Evolutionary conservation across 2,329 filamentous ascomycete species (phyloP).

Genomic region (Volutella citrinella): DNA sequence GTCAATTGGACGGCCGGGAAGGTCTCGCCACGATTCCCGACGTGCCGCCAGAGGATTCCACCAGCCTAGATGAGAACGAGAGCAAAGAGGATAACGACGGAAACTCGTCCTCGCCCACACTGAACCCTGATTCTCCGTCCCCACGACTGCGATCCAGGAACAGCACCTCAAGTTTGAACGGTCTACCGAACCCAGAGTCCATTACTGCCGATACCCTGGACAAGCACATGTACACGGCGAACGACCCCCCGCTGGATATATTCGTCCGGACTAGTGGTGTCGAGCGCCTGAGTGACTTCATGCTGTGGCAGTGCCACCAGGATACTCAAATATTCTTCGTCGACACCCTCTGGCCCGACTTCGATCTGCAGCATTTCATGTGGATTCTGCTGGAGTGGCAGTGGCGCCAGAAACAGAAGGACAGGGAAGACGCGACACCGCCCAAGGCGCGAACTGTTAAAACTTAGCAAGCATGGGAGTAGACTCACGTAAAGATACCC

Average conservation of each 20-base stretch:
- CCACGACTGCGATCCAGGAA: conserved; percentile 32
- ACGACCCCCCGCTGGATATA: conserved; percentile 83
- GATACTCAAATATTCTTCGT: conserved; percentile 91
- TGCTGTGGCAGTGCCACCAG: conserved; percentile 98
- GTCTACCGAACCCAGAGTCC: conserved; percentile 71
- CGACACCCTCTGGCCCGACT: conserved; percentile 91
- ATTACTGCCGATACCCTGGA: conserved; percentile 82
- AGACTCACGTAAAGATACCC: conserved; percentile 20
- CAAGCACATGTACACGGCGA: conserved; percentile 83
- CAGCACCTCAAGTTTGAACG: conserved; percentile 33
- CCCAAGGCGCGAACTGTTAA: conserved; percentile 28
- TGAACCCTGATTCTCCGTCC: conserved; percentile 53
- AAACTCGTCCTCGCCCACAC: conserved; percentile 59
- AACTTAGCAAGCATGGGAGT: too few species aligned
- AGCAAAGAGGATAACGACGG: conserved; percentile 45
- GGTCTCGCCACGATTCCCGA: conserved; percentile 49
- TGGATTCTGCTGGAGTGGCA: conserved; percentile 92
- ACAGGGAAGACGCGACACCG: conserved; percentile 47
- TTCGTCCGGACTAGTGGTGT: conserved; percentile 92
- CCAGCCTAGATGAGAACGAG: conserved; percentile 43
- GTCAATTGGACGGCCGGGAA: conserved; percentile 51
- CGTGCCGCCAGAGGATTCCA: conserved; percentile 39
- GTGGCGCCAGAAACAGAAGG: conserved; percentile 59
- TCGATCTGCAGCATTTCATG: conserved; percentile 89
- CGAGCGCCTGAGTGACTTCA: conserved; percentile 89